Conservation (phyloP, 2,329 filamentous ascomycete species). For the Cercospora zeae-maydis region DNA sequence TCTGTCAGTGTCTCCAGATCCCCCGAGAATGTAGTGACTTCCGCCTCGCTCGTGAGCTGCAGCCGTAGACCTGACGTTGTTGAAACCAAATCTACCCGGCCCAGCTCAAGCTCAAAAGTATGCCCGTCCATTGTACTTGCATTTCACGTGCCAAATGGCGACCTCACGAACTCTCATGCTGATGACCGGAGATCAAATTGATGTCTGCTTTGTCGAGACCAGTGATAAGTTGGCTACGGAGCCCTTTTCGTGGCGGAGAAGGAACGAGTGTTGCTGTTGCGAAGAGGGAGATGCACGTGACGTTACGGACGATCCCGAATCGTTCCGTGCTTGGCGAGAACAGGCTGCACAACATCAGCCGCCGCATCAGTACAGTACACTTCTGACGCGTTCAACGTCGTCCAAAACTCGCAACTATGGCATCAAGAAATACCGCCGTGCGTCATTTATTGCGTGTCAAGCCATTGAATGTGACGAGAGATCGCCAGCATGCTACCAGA, state of each 20-base stretch:
- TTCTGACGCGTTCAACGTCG: not conserved
- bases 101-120: slow-evolving; percentile 12
- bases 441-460: not conserved
- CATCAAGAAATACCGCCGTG: not conserved
- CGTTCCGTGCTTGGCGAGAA: not conserved
- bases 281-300: too few species aligned
- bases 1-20: not conserved
- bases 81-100: slow-evolving; percentile 10
- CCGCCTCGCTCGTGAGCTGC: slow-evolving; percentile 20
- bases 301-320: not conserved
- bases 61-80: slow-evolving; percentile 21
- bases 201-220: not conserved
- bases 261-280: not conserved
- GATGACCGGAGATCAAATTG: not conserved
- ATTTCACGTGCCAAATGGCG: not conserved
- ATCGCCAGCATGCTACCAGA: not conserved
- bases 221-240: not conserved
- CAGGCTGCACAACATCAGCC: not conserved
- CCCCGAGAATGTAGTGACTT: slow-evolving; percentile 24
- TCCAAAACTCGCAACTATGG: not conserved
- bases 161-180: not conserved
- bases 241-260: not conserved
- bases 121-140: slow-evolving; percentile 10
- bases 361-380: not conserved
- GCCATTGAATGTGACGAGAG: not conserved